Base-by-base conservation (phyloP, 2,329 filamentous ascomycete species). In the Alternaria dauci region DNA sequence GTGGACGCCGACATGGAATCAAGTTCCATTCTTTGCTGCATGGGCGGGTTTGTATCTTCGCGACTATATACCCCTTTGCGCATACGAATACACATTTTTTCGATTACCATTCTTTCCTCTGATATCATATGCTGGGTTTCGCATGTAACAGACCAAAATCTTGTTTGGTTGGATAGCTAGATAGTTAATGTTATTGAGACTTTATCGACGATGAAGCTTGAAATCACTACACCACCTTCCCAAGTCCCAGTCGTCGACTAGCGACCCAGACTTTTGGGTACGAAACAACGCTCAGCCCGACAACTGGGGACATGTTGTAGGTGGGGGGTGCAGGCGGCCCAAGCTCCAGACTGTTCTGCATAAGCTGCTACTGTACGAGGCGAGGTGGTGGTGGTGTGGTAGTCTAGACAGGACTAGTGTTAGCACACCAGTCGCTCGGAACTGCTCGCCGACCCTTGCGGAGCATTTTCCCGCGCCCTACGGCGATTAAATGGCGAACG, bases 21-120 rank as follows among this genome's bases (percentile, higher is more conserved):
- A 23, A 25, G 16, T 32, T 48, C 44, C 30, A 48, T 38, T 14
- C 18, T 36, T 38, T 47, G 23, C 32, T 32, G 54, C 44, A 50
- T 51, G 20, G 38, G 47, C 20, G 23, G 36, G 52, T 55, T 47
- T 47, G n/a, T 46, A 30, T 28, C 23, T 47, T 39, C 39, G 42
- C 30, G 42, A 38, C 41, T 44, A 52, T 52, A 57, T 57, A 57
- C 55, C 46, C 47, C 28, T 32, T 44, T 57, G 55, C 39, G 39
- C 44, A 44, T 16, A 25, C 44, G 14, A 20, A 55, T 8, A 52
- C 34, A 9, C 52, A 26, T 46, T 28, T 23, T 39, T 28, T 47
- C 23, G n/a, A 30, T 30, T 2, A 23, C 4, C 5, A 34, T 39
- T 25, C n/a, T 20, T 41, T 5, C 23, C 36, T 26, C 34, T 18